phyloP scores from a whole-genome alignment of 2,329 filamentous ascomycete genomes.

The Fusarium coffeatum region DNA sequence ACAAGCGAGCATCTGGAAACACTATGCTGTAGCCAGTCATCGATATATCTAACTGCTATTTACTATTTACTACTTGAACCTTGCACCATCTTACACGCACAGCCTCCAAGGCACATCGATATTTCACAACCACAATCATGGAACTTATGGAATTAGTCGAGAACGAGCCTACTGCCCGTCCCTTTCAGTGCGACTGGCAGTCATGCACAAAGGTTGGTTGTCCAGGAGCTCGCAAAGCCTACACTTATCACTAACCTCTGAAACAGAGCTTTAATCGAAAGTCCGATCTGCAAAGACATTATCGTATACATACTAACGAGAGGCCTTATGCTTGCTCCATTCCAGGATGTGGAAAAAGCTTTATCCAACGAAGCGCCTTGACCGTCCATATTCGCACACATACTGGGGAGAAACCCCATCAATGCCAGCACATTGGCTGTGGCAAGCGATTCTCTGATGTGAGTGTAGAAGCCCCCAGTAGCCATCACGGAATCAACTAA shows the following conservation, averaged over 20 bases:
- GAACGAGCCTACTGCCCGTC: conserved; percentile 70
- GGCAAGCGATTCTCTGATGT: conserved; percentile 78
- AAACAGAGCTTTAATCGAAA: conserved; percentile 77
- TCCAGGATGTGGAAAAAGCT: conserved; percentile 74
- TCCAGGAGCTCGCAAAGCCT: background rate
- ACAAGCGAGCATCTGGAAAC: conserved; percentile 2
- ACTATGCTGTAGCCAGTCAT: conserved; percentile 32
- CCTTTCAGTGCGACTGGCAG: conserved; percentile 73
- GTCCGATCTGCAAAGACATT: conserved; percentile 76
- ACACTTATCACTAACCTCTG: conserved; percentile 20
- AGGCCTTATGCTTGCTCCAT: conserved; percentile 72
- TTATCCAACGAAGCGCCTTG: conserved; percentile 76
- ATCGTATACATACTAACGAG: conserved; percentile 78
- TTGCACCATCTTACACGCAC: conserved; percentile 2
- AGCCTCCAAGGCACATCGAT: background rate
- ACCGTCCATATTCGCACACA: conserved; percentile 78
- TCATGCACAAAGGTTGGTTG: conserved; percentile 68
- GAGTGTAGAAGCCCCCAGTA: conserved; percentile 48
- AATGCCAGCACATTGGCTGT: conserved; percentile 73
- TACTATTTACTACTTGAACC: background rate
- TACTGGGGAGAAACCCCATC: conserved; percentile 77
- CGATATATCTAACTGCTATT: conserved; percentile 8
- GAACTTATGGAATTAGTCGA: conserved; percentile 74
- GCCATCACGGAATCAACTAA: conserved; percentile 15
- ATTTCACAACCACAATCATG: conserved; percentile 51